Conservation (phyloP, 176 grass and related monocot species). For the Lolium multiflorum region DNA sequence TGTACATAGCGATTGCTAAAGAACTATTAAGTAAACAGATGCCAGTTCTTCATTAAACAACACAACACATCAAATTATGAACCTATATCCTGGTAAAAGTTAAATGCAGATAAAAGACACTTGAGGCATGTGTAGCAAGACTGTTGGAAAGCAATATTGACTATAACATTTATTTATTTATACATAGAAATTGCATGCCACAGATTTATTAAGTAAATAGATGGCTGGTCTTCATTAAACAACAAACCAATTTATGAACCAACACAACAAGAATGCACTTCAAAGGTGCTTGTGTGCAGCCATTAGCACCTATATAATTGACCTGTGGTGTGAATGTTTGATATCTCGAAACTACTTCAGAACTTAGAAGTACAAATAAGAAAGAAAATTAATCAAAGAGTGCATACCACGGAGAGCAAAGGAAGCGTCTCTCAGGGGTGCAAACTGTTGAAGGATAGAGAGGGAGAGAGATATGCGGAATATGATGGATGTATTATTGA, state of each 20-base stretch:
- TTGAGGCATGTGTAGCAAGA: not conserved
- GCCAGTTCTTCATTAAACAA: not conserved
- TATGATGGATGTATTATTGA: no score
- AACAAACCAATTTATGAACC: not conserved
- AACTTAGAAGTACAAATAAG: not conserved
- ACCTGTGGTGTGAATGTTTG: not conserved
- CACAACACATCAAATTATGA: not conserved
- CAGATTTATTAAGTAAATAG: not conserved
- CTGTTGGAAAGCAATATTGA: not conserved
- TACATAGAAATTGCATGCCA: not conserved
- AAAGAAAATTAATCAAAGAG: not conserved
- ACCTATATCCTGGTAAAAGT: not conserved
- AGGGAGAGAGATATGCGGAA: no score
- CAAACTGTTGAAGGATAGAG: no score
- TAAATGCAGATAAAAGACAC: not conserved
- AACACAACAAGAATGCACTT: slow-evolving; percentile 13
- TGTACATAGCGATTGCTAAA: not conserved
- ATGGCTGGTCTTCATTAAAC: not conserved
- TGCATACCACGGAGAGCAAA: slow-evolving; percentile 52
- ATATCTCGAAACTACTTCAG: not conserved
- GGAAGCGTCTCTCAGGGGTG: slow-evolving; percentile 5
- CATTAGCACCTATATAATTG: not conserved
- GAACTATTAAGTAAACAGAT: not conserved
- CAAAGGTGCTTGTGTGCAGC: not conserved
- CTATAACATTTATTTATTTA: not conserved